Base-by-base conservation (phyloP, 768 basidiomycete genomes). In the Lyophyllum atratum region DNA sequence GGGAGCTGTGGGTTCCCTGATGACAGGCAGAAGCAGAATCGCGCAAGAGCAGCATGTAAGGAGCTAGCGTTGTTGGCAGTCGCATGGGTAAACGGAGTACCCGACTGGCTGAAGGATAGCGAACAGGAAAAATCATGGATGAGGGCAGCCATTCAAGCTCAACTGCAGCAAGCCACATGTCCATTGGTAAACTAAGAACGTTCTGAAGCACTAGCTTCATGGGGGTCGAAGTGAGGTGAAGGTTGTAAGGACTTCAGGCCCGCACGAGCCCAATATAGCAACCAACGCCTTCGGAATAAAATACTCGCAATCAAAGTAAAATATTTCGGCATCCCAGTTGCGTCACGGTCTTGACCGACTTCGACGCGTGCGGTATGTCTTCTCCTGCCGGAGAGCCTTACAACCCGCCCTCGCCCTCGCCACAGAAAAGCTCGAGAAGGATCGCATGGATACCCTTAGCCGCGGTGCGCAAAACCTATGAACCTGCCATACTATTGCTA, bases 361-460 rank as follows among this genome's bases (percentile, higher is more conserved):
- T 29, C n/a, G 45, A n/a, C 3, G 1, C 5, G 19, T 48, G 49
- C n/a, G 22, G 42, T 26, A 61, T 55, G 56, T 47, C 60, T 19
- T 58, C 54, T 49, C 24, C 17, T n/a, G n/a, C n/a, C 21, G 56
- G 22, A 33, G 55, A 48, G 29, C 26, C 25, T 49, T 21, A 37
- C 2, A 39, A 15, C 42, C 6, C 56, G 26, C 48, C 55, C 2
- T 28, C 26, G 14, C 25, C 14, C 2, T 28, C 26, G 14, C 25
- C 14, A 17, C 11, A 5, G 14, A 28, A 19, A 22, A 47, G 46
- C 14, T 19, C 33, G 6, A 60, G 42, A 43, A 46, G 56, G 31
- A 42, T 63, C 17, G 46, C 42, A 64, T 66, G 65, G 65, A 29
- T 64, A 25, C 60, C 62, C 7, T 31, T 66, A 31, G 58, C 65